phyloP scores from a whole-genome alignment of 331 rosid species.

The Arachis monticola region DNA sequence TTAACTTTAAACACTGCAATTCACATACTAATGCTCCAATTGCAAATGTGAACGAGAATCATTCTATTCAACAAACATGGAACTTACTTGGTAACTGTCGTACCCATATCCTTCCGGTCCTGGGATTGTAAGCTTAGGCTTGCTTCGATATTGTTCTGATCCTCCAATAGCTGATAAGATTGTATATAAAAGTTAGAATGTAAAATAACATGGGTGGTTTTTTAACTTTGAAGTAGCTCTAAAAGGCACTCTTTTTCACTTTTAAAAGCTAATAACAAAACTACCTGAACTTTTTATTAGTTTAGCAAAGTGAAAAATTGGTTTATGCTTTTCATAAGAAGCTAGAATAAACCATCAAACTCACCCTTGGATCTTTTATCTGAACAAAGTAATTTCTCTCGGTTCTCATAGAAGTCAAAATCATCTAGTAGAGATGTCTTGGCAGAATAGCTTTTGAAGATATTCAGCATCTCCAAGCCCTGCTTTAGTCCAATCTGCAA shows the following conservation, averaged over 20 bases:
- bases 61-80: conserved; percentile 10
- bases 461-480: conserved; percentile 75
- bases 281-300: too few relatives aligned
- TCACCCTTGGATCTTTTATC: conserved; percentile 41
- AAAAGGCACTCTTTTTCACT: too few relatives aligned
- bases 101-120: conserved; percentile 42
- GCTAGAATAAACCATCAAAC: too few relatives aligned
- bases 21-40: conserved; percentile 24
- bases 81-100: conserved; percentile 37
- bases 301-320: too few relatives aligned
- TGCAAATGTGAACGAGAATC: conserved; percentile 9
- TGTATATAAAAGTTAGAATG: too few relatives aligned
- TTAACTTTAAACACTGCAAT: background rate
- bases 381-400: conserved; percentile 54
- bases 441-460: conserved; percentile 63
- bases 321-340: too few relatives aligned
- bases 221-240: too few relatives aligned
- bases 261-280: too few relatives aligned
- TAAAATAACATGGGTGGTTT: too few relatives aligned
- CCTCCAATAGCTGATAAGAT: too few relatives aligned
- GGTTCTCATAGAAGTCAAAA: conserved; percentile 66
- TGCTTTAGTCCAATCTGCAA: conserved; percentile 75
- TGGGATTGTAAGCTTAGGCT: conserved; percentile 24
- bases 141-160: too few relatives aligned
- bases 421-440: conserved; percentile 73